phyloP scores from a whole-genome alignment of 2,329 filamentous ascomycete species.

The Endoconidiophora laricicola region DNA sequence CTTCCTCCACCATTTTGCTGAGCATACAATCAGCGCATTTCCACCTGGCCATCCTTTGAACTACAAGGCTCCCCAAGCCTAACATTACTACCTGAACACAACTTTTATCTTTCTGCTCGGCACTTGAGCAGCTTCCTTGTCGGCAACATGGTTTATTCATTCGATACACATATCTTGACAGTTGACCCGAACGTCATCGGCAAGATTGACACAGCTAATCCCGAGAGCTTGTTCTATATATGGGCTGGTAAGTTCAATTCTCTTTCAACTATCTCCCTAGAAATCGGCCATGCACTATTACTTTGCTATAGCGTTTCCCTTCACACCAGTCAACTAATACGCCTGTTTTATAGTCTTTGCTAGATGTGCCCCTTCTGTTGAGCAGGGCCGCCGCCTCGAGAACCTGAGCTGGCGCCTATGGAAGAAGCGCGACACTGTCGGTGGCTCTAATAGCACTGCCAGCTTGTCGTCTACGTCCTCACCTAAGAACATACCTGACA shows the following conservation, averaged over 20 bases:
- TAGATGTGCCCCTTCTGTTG: slow-evolving; percentile 82
- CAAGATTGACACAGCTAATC: slow-evolving; percentile 84
- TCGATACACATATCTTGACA: slow-evolving; percentile 74
- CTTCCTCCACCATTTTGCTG: neutral
- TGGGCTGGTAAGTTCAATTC: slow-evolving; percentile 65
- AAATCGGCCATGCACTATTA: neutral
- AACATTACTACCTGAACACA: slow-evolving; percentile 14
- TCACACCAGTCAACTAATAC: no score
- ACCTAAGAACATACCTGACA: slow-evolving; percentile 32
- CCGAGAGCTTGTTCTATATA: slow-evolving; percentile 88
- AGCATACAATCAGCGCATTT: neutral
- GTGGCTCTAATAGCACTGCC: slow-evolving; percentile 38
- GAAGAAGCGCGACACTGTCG: slow-evolving; percentile 75
- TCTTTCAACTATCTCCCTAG: neutral
- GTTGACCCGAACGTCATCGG: slow-evolving; percentile 85
- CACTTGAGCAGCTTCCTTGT: slow-evolving; percentile 20
- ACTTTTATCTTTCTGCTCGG: slow-evolving; percentile 19
- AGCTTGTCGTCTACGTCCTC: slow-evolving; percentile 34
- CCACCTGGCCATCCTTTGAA: slow-evolving; percentile 3
- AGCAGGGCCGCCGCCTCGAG: slow-evolving; percentile 80
- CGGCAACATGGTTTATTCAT: slow-evolving; percentile 59
- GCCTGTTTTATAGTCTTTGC: slow-evolving; percentile 54
- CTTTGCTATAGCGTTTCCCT: no score
- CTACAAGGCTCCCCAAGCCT: slow-evolving; percentile 11
- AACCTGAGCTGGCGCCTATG: slow-evolving; percentile 93